phyloP scores from a whole-genome alignment of 352 stramenopile species.

The Pelagophyceae sp. region DNA sequence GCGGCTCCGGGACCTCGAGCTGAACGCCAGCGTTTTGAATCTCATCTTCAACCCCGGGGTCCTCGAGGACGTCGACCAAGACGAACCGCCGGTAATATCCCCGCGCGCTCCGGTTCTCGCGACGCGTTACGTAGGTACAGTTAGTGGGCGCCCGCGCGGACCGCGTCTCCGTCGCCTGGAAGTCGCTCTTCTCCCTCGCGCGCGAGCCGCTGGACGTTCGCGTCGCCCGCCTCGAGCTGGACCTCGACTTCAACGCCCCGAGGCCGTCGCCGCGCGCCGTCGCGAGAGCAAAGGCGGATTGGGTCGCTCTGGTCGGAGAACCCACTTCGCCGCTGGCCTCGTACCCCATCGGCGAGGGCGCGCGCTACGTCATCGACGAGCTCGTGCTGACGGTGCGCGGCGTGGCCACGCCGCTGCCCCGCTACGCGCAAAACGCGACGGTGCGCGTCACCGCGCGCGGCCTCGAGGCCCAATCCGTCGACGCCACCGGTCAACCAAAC shows the following conservation, averaged over 20 bases:
- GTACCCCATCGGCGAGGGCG: constrained; percentile 11
- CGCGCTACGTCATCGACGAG: constrained; percentile 3
- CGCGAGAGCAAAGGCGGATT: neutral
- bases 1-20: neutral
- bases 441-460: neutral
- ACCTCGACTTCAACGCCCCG: neutral
- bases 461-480: neutral
- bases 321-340: neutral
- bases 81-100: neutral
- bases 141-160: neutral
- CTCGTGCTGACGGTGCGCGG: neutral
- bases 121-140: too few relatives aligned
- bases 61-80: neutral
- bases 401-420: neutral
- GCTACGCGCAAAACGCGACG: neutral
- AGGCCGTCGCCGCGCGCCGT: neutral
- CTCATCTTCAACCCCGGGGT: constrained; percentile 14
- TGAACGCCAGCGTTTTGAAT: neutral
- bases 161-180: neutral
- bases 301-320: neutral
- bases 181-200: neutral
- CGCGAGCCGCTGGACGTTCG: constrained; percentile 1
- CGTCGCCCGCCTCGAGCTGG: neutral
- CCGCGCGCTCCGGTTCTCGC: neutral
- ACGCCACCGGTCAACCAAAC: neutral